phyloP scores from a whole-genome alignment of 2,329 filamentous ascomycete genomes.

The Aschersonia sp. region DNA sequence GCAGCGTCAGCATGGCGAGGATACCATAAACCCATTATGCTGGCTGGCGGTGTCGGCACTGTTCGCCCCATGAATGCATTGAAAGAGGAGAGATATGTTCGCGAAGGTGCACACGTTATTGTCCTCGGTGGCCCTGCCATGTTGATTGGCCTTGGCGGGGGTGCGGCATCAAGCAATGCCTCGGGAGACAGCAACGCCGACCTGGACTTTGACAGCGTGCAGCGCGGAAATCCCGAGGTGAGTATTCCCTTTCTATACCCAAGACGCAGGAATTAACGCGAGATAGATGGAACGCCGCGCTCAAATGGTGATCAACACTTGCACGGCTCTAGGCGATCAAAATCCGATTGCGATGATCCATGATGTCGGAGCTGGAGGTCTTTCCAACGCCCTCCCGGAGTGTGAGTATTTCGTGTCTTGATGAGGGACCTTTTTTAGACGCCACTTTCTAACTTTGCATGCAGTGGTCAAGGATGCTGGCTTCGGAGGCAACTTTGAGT shows the following conservation, averaged over 20 bases:
- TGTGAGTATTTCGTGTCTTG: conserved; percentile 10
- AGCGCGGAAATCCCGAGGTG: conserved; percentile 80
- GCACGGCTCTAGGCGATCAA: conserved; percentile 65
- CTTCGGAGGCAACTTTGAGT: conserved; percentile 79
- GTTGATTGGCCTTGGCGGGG: conserved; percentile 91
- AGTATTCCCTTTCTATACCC: background rate
- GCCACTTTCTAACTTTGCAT: background rate
- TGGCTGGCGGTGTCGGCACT: conserved; percentile 87
- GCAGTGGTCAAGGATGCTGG: conserved; percentile 77
- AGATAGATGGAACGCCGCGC: conserved; percentile 67
- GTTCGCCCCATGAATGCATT: conserved; percentile 83
- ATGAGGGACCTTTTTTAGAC: background rate
- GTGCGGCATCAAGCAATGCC: conserved; percentile 81
- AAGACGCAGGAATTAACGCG: background rate
- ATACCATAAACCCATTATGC: conserved; percentile 98
- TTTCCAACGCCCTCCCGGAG: conserved; percentile 64
- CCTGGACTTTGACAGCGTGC: conserved; percentile 92
- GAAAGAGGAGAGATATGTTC: conserved; percentile 67
- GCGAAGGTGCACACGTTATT: conserved; percentile 76
- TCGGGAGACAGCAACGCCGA: conserved; percentile 82
- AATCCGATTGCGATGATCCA: conserved; percentile 96
- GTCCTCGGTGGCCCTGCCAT: conserved; percentile 93
- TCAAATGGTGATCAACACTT: conserved; percentile 96
- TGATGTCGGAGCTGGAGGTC: conserved; percentile 86
- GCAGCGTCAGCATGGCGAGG: conserved; percentile 47